Evolutionary conservation across 768 basidiomycete species (phyloP), one percentile per base, ranked within the genome.

Genomic region (Mycena epipterygia): DNA sequence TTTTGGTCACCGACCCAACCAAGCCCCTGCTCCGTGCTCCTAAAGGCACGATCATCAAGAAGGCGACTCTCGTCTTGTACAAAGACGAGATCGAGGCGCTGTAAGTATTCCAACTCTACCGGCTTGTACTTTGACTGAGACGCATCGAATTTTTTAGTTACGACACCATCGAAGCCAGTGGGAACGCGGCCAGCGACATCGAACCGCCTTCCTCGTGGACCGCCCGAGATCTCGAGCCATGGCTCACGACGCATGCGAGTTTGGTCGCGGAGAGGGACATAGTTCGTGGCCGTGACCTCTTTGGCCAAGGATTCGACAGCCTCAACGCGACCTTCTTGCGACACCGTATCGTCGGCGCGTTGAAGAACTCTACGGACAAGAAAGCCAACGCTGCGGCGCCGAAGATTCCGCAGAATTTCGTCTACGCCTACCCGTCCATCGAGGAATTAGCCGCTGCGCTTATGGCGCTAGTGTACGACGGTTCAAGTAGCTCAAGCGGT

Each of bases 41-140:
- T 0, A 90, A 90, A 73, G 86, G 86, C 1, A 88, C 87, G 0
- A 80, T 87, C 11, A 82, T 81, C 55, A 81, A 85, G 60, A 86
- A 86, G 67, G 82, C 82, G 4, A 83, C 85, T 0, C n/a, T n/a
- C n/a, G n/a, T n/a, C n/a, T n/a, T n/a, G n/a, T n/a, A n/a, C n/a
- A n/a, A n/a, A n/a, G n/a, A 60, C 1, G 88, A 89, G 64, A 88
- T 90, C 32, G 80, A 88, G 32, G 78, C 74, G 14, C 57, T 89
- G 82, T 89, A 77, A 66, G 80, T 67, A 33, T 3, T 33, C 17
- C 12, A 7, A 8, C 29, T n/a, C 16, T 7, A 8, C 19, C 9
- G 23, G 17, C 17, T 8, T 13, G 37, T 39, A 39, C 42, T 6
- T 5, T 6, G 6, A 44, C 42, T 44, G 42, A 44, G 14, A 19